These are phyloP conservation scores for Penicillium sp. DNA, from an alignment of 2,329 filamentous ascomycete genomes.

Conservation along the genomic window DNA sequence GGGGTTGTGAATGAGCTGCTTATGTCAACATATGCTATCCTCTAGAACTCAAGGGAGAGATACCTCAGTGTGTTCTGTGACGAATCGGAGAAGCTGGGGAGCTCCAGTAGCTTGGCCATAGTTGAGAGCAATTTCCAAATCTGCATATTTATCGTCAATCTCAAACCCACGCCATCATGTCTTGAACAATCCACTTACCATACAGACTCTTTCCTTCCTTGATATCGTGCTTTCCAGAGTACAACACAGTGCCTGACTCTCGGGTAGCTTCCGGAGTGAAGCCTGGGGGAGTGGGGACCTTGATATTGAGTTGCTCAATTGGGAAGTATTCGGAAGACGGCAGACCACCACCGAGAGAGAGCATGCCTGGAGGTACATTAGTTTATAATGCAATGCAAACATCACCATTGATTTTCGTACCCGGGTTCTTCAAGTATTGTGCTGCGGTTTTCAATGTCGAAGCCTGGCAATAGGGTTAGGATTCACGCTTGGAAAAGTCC, in stretches of 20 bases:
- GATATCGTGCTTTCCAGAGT: constrained; percentile 82
- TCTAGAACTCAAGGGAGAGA: not conserved
- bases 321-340: constrained; percentile 91
- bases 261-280: constrained; percentile 71
- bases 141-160: constrained; percentile 40
- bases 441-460: constrained; percentile 84
- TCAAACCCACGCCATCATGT: not conserved
- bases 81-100: constrained; percentile 82
- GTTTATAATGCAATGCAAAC: not conserved
- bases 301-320: constrained; percentile 75
- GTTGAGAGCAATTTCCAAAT: constrained; percentile 87
- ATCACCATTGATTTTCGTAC: constrained; percentile 22
- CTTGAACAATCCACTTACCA: constrained; percentile 28
- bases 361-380: constrained; percentile 56
- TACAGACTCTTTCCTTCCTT: constrained; percentile 61
- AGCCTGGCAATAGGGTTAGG: constrained; percentile 43
- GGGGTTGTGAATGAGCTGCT: constrained; percentile 72
- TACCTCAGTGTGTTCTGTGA: constrained; percentile 90
- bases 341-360: constrained; percentile 89
- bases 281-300: constrained; percentile 66
- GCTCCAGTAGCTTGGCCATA: constrained; percentile 87
- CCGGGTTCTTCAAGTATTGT: constrained; percentile 74
- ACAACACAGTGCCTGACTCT: constrained; percentile 61
- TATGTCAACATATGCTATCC: constrained; percentile 10
- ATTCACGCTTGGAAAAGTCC: not conserved